These are phyloP conservation scores for Coemansia javaensis DNA, from an alignment of 192 early-diverging fungal genomes.

Conservation along the genomic window DNA sequence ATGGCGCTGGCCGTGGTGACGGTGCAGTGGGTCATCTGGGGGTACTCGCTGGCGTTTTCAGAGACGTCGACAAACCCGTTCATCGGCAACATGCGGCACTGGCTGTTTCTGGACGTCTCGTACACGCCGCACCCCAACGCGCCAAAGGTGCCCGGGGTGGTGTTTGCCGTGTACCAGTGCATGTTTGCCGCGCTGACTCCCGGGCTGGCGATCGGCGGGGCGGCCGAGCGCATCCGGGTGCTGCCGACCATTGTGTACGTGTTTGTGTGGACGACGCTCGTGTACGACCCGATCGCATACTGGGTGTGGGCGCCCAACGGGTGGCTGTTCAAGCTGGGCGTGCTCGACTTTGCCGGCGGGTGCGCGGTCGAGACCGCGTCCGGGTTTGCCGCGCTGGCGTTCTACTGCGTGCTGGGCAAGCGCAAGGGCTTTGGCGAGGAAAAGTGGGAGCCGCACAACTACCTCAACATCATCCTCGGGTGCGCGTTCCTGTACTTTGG, in stretches of 20 bases:
- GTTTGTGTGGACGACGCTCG: slow-evolving; percentile 65
- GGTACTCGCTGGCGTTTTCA: slow-evolving; percentile 67
- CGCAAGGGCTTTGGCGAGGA: slow-evolving; percentile 56
- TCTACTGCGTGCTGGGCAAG: slow-evolving; percentile 76
- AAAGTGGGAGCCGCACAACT: slow-evolving; percentile 72
- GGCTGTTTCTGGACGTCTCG: slow-evolving; percentile 58
- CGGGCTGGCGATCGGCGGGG: slow-evolving; percentile 63
- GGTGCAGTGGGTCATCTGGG: slow-evolving; percentile 70
- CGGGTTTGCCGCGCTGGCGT: slow-evolving; percentile 77
- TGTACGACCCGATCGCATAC: slow-evolving; percentile 71
- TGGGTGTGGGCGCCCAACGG: slow-evolving; percentile 81
- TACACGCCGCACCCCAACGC: slow-evolving; percentile 53
- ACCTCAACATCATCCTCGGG: slow-evolving; percentile 79
- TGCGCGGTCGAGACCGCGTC: slow-evolving; percentile 78
- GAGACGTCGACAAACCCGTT: slow-evolving; percentile 61
- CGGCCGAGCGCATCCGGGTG: slow-evolving; percentile 70
- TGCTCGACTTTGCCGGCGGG: slow-evolving; percentile 87
- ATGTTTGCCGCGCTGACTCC: slow-evolving; percentile 78
- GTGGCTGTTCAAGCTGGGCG: slow-evolving; percentile 70
- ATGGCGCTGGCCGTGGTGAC: slow-evolving; percentile 68
- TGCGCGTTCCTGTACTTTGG: slow-evolving; percentile 84
- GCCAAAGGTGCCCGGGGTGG: slow-evolving; percentile 58
- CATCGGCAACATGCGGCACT: slow-evolving; percentile 64
- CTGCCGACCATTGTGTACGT: slow-evolving; percentile 61
- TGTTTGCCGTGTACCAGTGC: slow-evolving; percentile 69